Base-by-base conservation (phyloP, 768 basidiomycete genomes). In the Multifurca ochricompacta region DNA sequence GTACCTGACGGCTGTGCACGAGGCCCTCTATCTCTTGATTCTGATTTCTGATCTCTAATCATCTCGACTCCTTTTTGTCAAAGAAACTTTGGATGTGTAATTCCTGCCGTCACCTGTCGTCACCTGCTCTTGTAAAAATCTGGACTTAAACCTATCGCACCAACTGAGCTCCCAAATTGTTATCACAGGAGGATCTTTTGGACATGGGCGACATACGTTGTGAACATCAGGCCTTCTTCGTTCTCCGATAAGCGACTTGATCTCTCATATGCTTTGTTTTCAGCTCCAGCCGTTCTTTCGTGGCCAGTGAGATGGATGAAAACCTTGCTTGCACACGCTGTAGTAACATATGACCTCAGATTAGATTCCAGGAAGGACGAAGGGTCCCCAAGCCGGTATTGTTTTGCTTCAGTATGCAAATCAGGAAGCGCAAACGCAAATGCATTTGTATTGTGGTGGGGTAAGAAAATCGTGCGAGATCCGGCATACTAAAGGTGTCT, bases 201-300 rank as follows among this genome's bases (percentile, higher is more conserved):
- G 34, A 45, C 52, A 59, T 25, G 67, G 67, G 3, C 54, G 52
- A 19, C 64, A 61, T 27, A 62, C 64, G 16, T 68, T 65, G 67
- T 66, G 35, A 30, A 62, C 53, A 18, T 35, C 14, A 11, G 5
- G 13, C 2, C 7, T n/a, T 41, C n/a, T n/a, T n/a, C 14, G 7
- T 7, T 27, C 37, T 27, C 14, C 19, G 13, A 23, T 32, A 3
- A 30, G 32, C 19, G 23, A 13, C 11, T 8, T 3, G 8, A 32
- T 23, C 8, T 16, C 5, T 41, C 28, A 27, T 23, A 16, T 30
- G 14, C 34, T 21, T 16, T 21, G 34, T 6, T 25, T n/a, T 48
- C 50, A 72, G 71, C 41, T 69, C 71, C 0, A 69, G 71, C 4
- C 61, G 71, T 1, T 69, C 69, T 59, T 71, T 71, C 48, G 71